Conservation (phyloP, 2,329 filamentous ascomycete species). For the Aspergillus pseudonomiae region DNA sequence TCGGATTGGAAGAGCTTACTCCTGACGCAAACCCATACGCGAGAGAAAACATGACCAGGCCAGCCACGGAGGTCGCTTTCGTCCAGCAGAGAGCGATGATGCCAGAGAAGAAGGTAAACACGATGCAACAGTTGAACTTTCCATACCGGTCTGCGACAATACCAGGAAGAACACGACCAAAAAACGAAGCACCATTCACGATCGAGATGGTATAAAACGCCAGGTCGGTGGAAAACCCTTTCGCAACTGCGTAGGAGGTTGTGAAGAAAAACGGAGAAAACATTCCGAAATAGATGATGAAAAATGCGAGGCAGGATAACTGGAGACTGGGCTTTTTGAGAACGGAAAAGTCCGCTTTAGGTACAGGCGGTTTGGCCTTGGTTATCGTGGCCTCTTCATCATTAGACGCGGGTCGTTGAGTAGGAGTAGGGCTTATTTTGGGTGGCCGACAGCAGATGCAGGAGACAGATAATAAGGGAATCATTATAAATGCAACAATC, state of each 20-base stretch:
- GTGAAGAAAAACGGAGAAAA: constrained; percentile 46
- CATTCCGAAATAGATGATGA: constrained; percentile 43
- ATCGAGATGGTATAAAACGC: constrained; percentile 44
- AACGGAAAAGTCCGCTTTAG: constrained; percentile 21
- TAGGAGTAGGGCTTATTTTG: background rate
- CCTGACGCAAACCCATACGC: constrained; percentile 53
- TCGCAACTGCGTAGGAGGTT: constrained; percentile 31
- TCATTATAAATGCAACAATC: constrained; percentile 45
- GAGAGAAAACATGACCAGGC: constrained; percentile 48
- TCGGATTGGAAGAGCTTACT: constrained; percentile 27
- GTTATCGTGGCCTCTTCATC: background rate
- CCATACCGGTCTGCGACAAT: constrained; percentile 41
- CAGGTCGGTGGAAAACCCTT: constrained; percentile 32
- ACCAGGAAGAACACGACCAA: constrained; percentile 41
- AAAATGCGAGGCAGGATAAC: constrained; percentile 36
- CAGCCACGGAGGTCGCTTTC: constrained; percentile 45
- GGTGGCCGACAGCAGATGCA: constrained; percentile 25
- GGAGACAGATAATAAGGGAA: constrained; percentile 38
- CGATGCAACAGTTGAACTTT: constrained; percentile 35
- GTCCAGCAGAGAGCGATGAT: constrained; percentile 52
- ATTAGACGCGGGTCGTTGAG: background rate
- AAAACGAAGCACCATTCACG: constrained; percentile 42
- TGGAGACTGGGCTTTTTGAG: constrained; percentile 29
- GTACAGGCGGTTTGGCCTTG: background rate
- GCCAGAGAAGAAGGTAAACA: constrained; percentile 35